Evolutionary conservation across 257 asterid genomes (phyloP).

Genomic region (Cordia subcordata): DNA sequence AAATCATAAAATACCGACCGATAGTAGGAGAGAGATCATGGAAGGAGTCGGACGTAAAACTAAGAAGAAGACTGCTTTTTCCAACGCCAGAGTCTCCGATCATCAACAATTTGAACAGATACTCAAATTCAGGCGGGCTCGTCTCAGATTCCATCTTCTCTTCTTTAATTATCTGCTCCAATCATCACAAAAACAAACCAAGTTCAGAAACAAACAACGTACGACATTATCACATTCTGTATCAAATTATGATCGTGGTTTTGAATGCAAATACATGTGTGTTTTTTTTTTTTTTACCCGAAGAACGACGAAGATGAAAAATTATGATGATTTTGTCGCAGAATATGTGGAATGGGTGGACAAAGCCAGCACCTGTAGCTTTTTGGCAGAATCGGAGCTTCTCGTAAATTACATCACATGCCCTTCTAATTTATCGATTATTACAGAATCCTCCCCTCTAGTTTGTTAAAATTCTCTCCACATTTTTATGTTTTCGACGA

Average conservation of each 20-base stretch:
- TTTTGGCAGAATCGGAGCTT: no score
- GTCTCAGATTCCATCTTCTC: slow-evolving; percentile 4
- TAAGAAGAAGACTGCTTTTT: slow-evolving; percentile 17
- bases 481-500: no score
- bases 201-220: no score
- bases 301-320: neutral
- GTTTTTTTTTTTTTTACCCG: neutral
- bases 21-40: slow-evolving; percentile 18
- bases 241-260: neutral
- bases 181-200: no score
- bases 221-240: no score
- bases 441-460: no score
- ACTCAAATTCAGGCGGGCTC: slow-evolving; percentile 11
- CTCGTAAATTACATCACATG: no score
- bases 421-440: no score
- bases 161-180: neutral
- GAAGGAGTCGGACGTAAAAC: slow-evolving; percentile 12
- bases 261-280: neutral
- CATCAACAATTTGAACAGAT: slow-evolving; percentile 12
- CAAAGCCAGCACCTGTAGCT: no score
- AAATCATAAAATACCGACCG: neutral
- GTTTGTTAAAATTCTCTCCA: no score
- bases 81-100: slow-evolving; percentile 22
- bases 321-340: no score
- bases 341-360: no score